Percentiles rank a stretch among this genome's conserved stretches.
Conservation (phyloP, 129 eudicot genomes). For the Sambucus nigra region DNA sequence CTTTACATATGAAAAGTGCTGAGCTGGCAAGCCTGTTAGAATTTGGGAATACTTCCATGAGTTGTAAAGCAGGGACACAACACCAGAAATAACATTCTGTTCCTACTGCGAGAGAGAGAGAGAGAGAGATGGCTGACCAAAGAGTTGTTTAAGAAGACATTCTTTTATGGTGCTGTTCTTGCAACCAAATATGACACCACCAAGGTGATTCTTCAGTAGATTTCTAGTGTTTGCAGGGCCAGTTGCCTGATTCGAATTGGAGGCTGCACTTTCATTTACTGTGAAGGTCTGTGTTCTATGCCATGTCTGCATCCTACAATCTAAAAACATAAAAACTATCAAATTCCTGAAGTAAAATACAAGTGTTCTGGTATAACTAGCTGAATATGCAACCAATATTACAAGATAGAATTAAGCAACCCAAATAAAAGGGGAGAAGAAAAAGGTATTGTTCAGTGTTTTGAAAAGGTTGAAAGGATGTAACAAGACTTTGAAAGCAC, state of each 20-base stretch:
- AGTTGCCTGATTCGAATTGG: constrained; percentile 2
- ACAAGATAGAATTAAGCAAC: neutral
- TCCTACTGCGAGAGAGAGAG: neutral
- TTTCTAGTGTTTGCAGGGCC: constrained; percentile 20
- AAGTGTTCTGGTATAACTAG: neutral
- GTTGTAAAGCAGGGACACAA: neutral
- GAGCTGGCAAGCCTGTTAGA: constrained; percentile 62
- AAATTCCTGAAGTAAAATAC: neutral
- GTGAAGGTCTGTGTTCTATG: constrained; percentile 18
- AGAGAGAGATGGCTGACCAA: constrained; percentile 42
- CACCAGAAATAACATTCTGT: neutral
- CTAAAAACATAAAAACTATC: neutral
- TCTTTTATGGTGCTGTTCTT: constrained; percentile 41
- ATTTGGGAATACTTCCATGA: constrained; percentile 8
- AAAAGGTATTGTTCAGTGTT: neutral
- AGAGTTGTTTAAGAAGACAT: constrained; percentile 59
- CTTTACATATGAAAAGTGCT: constrained; percentile 47
- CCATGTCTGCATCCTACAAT: constrained; percentile 30
- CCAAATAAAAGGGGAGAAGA: neutral
- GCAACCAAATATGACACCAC: constrained; percentile 77
- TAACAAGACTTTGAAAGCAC: neutral
- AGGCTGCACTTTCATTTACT: neutral
- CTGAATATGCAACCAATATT: neutral
- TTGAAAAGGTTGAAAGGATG: neutral
- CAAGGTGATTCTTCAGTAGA: constrained; percentile 45